These are phyloP conservation scores for Cyclotella baltica DNA, from an alignment of 108 stramenopile species.

Conservation along the genomic window DNA sequence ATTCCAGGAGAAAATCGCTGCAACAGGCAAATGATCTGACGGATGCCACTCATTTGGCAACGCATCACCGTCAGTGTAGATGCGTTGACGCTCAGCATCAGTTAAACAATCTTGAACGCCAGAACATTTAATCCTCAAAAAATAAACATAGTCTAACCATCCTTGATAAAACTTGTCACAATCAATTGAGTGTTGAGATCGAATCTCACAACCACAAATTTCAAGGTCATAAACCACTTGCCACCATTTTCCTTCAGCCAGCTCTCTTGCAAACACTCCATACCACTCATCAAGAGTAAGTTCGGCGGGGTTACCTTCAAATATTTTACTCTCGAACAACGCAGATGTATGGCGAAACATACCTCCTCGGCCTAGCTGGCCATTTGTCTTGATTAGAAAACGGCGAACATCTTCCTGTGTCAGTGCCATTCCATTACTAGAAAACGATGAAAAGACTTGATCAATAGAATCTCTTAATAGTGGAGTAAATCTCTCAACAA, in stretches of 20 bases:
- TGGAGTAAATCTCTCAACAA: constrained; percentile 46
- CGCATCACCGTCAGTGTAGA: constrained; percentile 45
- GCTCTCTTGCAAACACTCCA: constrained; percentile 60
- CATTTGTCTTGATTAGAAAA: constrained; percentile 85
- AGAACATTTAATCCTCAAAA: constrained; percentile 12
- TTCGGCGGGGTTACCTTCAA: constrained; percentile 24
- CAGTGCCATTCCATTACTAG: constrained; percentile 55
- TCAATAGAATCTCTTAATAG: constrained; percentile 31
- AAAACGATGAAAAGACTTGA: constrained; percentile 29
- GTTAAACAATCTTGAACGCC: constrained; percentile 51
- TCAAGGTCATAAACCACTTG: constrained; percentile 65
- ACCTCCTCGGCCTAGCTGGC: constrained; percentile 70
- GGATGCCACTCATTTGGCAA: constrained; percentile 87
- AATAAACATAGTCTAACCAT: constrained; percentile 56
- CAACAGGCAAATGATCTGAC: constrained; percentile 89
- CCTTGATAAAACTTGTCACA: constrained; percentile 61
- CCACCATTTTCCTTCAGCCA: constrained; percentile 68
- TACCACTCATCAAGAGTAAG: constrained; percentile 54
- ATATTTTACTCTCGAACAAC: constrained; percentile 30
- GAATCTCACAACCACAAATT: constrained; percentile 51
- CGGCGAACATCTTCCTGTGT: constrained; percentile 68
- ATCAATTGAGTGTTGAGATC: constrained; percentile 33
- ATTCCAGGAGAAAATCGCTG: constrained; percentile 68
- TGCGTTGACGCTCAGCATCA: constrained; percentile 15
- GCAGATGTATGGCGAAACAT: constrained; percentile 67